phyloP scores from a whole-genome alignment of 805 yeast species.

The Jamesozyma hellenica region DNA sequence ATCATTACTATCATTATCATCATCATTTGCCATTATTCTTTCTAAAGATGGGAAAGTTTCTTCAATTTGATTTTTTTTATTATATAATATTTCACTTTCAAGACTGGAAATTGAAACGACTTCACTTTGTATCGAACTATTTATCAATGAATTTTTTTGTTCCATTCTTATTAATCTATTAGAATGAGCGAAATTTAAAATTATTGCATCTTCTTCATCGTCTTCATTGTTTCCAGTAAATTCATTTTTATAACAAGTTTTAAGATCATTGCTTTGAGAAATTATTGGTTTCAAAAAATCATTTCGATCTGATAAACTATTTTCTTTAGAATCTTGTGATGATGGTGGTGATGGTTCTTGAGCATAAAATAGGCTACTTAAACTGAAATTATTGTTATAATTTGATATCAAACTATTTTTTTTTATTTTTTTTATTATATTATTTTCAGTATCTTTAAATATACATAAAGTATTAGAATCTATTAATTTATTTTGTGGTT shows the following conservation, averaged over 20 bases:
- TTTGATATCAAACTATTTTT: neutral
- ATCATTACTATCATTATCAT: neutral
- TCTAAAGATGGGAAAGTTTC: neutral
- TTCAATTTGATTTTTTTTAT: neutral
- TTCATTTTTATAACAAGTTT: neutral
- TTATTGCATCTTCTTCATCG: constrained; percentile 15
- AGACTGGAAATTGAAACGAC: constrained; percentile 11
- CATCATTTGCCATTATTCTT: neutral
- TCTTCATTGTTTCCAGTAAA: constrained; percentile 3
- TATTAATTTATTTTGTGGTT: too few species aligned
- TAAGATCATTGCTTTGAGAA: neutral
- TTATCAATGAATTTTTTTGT: neutral
- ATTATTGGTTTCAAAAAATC: too few species aligned
- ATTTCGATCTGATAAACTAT: neutral
- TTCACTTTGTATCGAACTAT: constrained; percentile 7
- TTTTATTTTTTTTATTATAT: neutral
- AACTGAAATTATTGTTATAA: neutral
- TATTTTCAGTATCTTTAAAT: neutral
- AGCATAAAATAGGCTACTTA: neutral
- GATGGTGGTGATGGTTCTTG: constrained; percentile 3
- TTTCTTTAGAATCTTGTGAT: neutral
- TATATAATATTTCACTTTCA: neutral
- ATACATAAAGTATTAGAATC: neutral
- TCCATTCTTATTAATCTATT: neutral
- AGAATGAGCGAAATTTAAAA: constrained; percentile 14